Percentiles rank a stretch among this genome's conserved stretches.
Evolutionary conservation across 352 stramenopile genomes (phyloP).

Genomic region (Globisporangium sylvaticum): DNA sequence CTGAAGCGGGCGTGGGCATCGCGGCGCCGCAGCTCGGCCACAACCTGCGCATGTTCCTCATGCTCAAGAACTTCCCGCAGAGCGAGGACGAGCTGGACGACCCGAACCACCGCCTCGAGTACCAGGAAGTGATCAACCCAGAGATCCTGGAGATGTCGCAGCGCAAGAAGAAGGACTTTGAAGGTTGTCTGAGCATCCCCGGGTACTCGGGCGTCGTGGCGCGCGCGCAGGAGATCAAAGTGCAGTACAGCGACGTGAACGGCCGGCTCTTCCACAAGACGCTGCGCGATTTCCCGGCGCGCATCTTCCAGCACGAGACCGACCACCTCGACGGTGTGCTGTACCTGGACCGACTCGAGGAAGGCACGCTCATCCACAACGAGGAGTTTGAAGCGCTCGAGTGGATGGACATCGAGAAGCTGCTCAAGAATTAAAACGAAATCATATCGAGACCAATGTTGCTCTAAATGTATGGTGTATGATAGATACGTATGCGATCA

Average conservation of each 20-base stretch:
- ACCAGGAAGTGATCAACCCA: conserved; percentile 77
- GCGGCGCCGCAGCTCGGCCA: conserved; percentile 70
- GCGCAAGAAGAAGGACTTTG: conserved; percentile 66
- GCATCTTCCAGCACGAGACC: conserved; percentile 82
- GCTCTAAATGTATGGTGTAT: conserved; percentile 7
- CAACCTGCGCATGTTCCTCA: conserved; percentile 81
- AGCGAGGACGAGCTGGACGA: conserved; percentile 47
- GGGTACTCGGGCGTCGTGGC: conserved; percentile 75
- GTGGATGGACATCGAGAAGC: conserved; percentile 51
- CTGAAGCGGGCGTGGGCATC: conserved; percentile 69
- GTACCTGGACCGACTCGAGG: conserved; percentile 70
- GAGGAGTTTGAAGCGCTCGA: conserved; percentile 75
- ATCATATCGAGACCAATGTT: neutral
- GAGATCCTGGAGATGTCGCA: conserved; percentile 57
- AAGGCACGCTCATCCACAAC: conserved; percentile 75
- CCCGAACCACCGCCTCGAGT: conserved; percentile 34
- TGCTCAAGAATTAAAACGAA: conserved; percentile 35
- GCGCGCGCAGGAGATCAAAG: conserved; percentile 55
- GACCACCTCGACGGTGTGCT: conserved; percentile 78
- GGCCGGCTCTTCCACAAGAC: conserved; percentile 53
- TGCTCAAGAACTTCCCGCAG: conserved; percentile 65
- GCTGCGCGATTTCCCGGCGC: conserved; percentile 68
- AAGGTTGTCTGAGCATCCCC: conserved; percentile 80
- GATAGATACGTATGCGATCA: neutral
- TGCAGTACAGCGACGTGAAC: conserved; percentile 55